phyloP scores from a whole-genome alignment of 306 rosid species.

The Acacia melanoxylon region DNA sequence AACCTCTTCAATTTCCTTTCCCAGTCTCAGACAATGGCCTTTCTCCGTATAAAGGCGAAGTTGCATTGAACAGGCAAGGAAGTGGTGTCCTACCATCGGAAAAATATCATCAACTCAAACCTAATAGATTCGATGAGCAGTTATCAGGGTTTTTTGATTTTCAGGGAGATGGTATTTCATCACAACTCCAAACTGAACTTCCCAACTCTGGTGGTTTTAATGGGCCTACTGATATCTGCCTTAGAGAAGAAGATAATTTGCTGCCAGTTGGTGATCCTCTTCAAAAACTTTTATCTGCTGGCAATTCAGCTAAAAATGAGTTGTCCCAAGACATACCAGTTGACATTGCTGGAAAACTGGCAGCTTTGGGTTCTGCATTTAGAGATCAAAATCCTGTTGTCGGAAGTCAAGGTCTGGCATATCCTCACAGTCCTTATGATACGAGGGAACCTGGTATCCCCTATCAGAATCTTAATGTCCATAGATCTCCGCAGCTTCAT shows the following conservation, averaged over 20 bases:
- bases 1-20: conserved; percentile 54
- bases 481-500: conserved; percentile 63
- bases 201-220: conserved; percentile 57
- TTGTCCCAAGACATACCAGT: conserved; percentile 51
- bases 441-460: conserved; percentile 66
- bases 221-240: conserved; percentile 53
- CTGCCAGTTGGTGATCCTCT: conserved; percentile 57
- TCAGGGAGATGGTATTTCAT: conserved; percentile 55
- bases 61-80: conserved; percentile 49
- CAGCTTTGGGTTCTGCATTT: conserved; percentile 54
- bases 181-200: conserved; percentile 46
- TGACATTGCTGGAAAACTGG: conserved; percentile 66
- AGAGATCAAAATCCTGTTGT: conserved; percentile 58
- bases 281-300: conserved; percentile 53
- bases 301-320: conserved; percentile 57
- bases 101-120: conserved; percentile 49
- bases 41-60: conserved; percentile 40
- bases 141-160: conserved; percentile 57
- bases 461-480: conserved; percentile 60
- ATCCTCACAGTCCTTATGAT: conserved; percentile 61
- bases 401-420: conserved; percentile 67
- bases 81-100: conserved; percentile 43
- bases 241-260: conserved; percentile 84
- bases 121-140: conserved; percentile 57
- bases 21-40: conserved; percentile 45